phyloP scores from a whole-genome alignment of 2,329 filamentous ascomycete genomes.

The Calonectria pseudoturangicola region DNA sequence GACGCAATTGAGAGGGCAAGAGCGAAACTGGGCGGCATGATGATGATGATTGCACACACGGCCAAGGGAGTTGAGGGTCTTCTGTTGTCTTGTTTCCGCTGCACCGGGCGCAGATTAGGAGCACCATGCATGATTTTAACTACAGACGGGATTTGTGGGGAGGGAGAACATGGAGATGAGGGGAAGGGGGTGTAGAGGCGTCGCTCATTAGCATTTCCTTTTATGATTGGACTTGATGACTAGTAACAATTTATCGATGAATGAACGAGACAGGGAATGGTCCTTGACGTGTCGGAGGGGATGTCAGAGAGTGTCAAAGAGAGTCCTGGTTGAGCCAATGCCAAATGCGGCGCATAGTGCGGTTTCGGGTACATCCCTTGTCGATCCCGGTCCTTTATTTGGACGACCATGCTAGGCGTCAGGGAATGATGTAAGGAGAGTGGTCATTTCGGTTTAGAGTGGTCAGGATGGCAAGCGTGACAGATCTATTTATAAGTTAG shows the following conservation, averaged over 20 bases:
- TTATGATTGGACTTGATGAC: slow-evolving; percentile 28
- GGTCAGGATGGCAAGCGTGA: slow-evolving; percentile 21
- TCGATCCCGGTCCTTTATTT: slow-evolving; percentile 31
- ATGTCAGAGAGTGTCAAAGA: background rate
- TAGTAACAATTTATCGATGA: slow-evolving; percentile 9
- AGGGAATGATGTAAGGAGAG: slow-evolving; percentile 22
- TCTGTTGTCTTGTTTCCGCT: slow-evolving; percentile 40
- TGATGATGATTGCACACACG: slow-evolving; percentile 28
- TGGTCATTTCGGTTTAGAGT: slow-evolving; percentile 7
- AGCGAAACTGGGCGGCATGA: slow-evolving; percentile 11
- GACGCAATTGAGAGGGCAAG: background rate
- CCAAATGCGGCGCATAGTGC: slow-evolving; percentile 16
- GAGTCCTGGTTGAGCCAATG: background rate
- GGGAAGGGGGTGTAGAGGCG: slow-evolving; percentile 25
- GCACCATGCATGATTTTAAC: slow-evolving; percentile 34
- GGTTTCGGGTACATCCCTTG: slow-evolving; percentile 36
- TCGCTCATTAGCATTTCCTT: slow-evolving; percentile 30
- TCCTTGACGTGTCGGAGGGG: background rate
- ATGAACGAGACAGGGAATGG: background rate
- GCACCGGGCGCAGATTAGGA: slow-evolving; percentile 36
- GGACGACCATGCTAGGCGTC: slow-evolving; percentile 20
- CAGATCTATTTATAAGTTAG: slow-evolving; percentile 32
- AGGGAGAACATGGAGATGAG: slow-evolving; percentile 21
- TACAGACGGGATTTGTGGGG: slow-evolving; percentile 30
- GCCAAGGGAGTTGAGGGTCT: slow-evolving; percentile 40